A percentile compares a stretch with the other conserved stretches of the same genome.
These are phyloP conservation scores for Russula griseocarnosa DNA, from an alignment of 768 basidiomycete genomes.

Conservation along the genomic window DNA sequence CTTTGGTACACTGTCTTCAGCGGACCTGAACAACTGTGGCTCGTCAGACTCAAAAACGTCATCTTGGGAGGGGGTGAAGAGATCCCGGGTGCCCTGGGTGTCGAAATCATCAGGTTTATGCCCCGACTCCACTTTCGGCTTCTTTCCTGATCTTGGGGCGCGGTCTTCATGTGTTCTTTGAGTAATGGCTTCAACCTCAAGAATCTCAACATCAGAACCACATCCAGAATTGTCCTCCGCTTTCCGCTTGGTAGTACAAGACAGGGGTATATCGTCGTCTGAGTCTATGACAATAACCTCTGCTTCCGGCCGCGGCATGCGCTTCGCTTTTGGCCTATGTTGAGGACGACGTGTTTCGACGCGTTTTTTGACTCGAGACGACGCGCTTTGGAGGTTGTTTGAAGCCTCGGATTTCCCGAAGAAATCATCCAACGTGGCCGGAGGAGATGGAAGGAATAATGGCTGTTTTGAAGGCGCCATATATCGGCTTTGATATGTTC, in stretches of 20 bases:
- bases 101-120: background rate
- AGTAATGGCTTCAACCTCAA: conserved; percentile 17
- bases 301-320: background rate
- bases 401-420: conserved; percentile 15
- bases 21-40: conserved; percentile 13
- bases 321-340: conserved; percentile 8
- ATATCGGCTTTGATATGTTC: background rate
- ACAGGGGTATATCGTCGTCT: conserved; percentile 30
- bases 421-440: conserved; percentile 23
- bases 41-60: conserved; percentile 17
- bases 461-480: conserved; percentile 19
- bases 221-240: conserved; percentile 13
- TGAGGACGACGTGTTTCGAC: conserved; percentile 7
- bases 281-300: conserved; percentile 37
- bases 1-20: background rate
- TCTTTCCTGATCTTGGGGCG: conserved; percentile 9
- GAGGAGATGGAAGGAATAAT: conserved; percentile 19
- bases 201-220: conserved; percentile 29
- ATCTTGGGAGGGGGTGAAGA: background rate
- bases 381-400: background rate
- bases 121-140: conserved; percentile 7
- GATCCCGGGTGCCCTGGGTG: background rate
- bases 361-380: conserved; percentile 9
- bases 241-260: conserved; percentile 19
- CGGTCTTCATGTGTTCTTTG: background rate